Percentiles rank a stretch among this genome's conserved stretches.
Evolutionary conservation across 2,329 filamentous ascomycete species (phyloP).

Genomic region (Aspergillus ruber): DNA sequence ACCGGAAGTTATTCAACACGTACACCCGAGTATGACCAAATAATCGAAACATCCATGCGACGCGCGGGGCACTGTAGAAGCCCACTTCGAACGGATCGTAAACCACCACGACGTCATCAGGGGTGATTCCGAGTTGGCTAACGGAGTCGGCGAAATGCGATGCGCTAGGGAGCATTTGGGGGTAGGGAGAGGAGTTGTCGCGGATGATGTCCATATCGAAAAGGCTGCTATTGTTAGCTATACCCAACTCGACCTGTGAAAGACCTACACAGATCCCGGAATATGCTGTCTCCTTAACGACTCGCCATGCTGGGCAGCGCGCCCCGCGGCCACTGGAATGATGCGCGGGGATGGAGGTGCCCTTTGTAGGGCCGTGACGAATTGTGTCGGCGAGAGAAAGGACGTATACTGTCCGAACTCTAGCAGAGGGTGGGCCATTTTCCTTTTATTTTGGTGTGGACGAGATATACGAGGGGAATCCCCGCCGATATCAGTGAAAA

Average conservation of each 20-base stretch:
- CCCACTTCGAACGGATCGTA: slow-evolving; percentile 24
- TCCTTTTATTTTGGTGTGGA: not conserved
- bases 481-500: not conserved
- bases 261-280: slow-evolving; percentile 17
- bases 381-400: not conserved
- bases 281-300: slow-evolving; percentile 15
- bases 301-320: slow-evolving; percentile 4
- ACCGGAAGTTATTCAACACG: slow-evolving; percentile 25
- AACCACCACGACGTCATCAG: slow-evolving; percentile 20
- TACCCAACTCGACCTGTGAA: not conserved
- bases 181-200: slow-evolving; percentile 17
- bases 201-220: slow-evolving; percentile 22
- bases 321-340: slow-evolving; percentile 19
- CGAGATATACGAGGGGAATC: not conserved
- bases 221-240: slow-evolving; percentile 14
- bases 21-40: slow-evolving; percentile 22
- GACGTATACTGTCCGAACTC: not conserved
- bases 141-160: slow-evolving; percentile 16
- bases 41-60: slow-evolving; percentile 21
- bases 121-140: slow-evolving; percentile 13
- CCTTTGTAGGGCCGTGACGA: not conserved
- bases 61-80: slow-evolving; percentile 23
- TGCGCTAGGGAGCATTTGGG: slow-evolving; percentile 22
- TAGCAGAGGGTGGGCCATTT: not conserved
- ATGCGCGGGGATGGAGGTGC: slow-evolving; percentile 8